Base-by-base conservation (phyloP, 768 basidiomycete genomes). In the Leccinum uliginosum region DNA sequence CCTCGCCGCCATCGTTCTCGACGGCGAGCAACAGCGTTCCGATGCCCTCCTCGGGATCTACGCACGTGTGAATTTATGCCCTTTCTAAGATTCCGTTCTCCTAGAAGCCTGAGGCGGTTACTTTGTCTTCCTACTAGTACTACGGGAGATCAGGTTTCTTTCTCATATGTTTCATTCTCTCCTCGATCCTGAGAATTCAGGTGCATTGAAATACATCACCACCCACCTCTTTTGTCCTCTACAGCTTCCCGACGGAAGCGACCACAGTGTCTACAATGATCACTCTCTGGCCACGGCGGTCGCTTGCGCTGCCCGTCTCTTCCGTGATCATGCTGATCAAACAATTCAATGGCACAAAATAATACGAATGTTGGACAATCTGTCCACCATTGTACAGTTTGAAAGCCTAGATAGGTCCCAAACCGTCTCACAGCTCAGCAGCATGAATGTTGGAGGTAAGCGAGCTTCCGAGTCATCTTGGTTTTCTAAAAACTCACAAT, bases 1-100 rank as follows among this genome's bases (percentile, higher is more conserved):
- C 63, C 84, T 79, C 58, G 86, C 78, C 71, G 74, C 64, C 78
- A 78, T 79, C 64, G 67, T 62, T 40, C 56, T 58, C 64, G 63
- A 70, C 61, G 61, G 55, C 60, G 63, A 59, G 58, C 38, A 56
- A 40, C 4, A 10, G 30, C 43, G 30, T 14, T 21, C 30, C 12
- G 54, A 50, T 4, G 19, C 12, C n/a, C 21, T 12, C 11, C 17
- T 47, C 44, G n/a, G 21, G 15, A 52, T 35, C 15, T 15, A 24
- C 6, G 4, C 9, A 1, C 43, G 55, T 67, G 66, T 19, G 59
- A 69, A 55, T 3, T 7, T 0, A 6, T 40, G 7, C 34, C 60
- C 17, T 51, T 4, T 45, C 56, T 30, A 0, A 43, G 34, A 0
- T 10, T 19, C 10, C 15, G 2, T 19, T 17, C 11, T 30, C 30